Evolutionary conservation across 192 early-diverging fungal genomes (phyloP), one percentile per base, ranked within the genome.

Genomic region (Chytriomyces sp.): DNA sequence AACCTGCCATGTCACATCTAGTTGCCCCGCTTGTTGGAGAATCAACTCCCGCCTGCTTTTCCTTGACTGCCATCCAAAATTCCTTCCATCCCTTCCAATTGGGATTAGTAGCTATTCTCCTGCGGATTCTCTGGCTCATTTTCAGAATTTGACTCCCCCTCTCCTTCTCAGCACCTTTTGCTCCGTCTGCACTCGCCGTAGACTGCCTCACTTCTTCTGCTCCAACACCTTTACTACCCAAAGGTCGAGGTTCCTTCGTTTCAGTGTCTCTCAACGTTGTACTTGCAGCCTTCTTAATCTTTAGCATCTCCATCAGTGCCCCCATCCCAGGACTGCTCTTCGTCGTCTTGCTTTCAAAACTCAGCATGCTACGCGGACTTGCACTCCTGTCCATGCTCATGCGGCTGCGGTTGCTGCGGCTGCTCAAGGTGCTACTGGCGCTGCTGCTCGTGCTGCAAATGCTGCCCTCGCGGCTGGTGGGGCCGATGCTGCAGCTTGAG

Each of bases 71-170:
- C 14, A 12, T 58, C 56, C 56, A 58, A 28, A 58, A 58, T 25
- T 58, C 19, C 31, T 58, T 58, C 56, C 56, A 58, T 58, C 56
- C 56, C 14, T 1, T 25, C 56, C 56, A 58, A 25, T 58, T 58
- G 12, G 19, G 56, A 28, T 2, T 58, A 30, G 22, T 14, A n/a
- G n/a, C 28, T 32, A 14, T 14, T 32, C 56, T 14, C 56, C 19
- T 5, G 22, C 31, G 14, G 0, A 14, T 3, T 28, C 56, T 22
- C 28, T 58, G 3, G 12, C 56, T 25, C 19, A 17, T 1, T 25
- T 17, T 2, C 19, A 32, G 0, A 3, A 32, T 32, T 14, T 30
- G 19, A 25, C 26, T 58, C 28, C 12, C 26, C 56, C 31, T 12
- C 56, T 26, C 14, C 56, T 25, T 58, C 19, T 14, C 17, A 1